These are phyloP conservation scores for Globisporangium cylindrosporum DNA, from an alignment of 352 stramenopile genomes.

Conservation along the genomic window DNA sequence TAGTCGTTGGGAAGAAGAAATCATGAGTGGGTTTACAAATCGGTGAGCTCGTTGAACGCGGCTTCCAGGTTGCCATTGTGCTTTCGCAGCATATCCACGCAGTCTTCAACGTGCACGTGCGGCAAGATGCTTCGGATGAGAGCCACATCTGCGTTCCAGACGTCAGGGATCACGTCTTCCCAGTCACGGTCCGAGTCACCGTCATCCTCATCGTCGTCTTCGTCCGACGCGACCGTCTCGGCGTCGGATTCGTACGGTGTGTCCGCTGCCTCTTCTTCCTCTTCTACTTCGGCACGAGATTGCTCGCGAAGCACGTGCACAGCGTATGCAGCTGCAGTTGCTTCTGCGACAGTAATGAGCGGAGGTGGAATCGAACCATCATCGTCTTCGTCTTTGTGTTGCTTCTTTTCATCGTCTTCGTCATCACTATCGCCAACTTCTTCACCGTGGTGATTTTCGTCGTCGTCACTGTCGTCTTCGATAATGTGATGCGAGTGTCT, in stretches of 20 bases:
- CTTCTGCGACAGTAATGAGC: not conserved
- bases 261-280: conserved; percentile 8
- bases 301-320: not conserved
- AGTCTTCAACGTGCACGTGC: conserved; percentile 39
- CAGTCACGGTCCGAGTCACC: conserved; percentile 30
- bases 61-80: conserved; percentile 60
- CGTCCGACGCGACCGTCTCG: conserved; percentile 39
- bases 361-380: not conserved
- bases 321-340: not conserved
- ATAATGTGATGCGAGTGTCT: not conserved
- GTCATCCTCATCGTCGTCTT: conserved; percentile 54
- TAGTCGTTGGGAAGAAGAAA: not conserved
- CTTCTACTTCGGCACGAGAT: not conserved
- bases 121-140: conserved; percentile 54
- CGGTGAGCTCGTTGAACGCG: conserved; percentile 57
- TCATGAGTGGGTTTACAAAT: conserved; percentile 30
- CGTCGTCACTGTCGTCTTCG: not conserved
- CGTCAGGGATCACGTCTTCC: conserved; percentile 33
- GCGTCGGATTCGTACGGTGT: conserved; percentile 51
- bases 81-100: conserved; percentile 45
- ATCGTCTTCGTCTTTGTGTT: not conserved
- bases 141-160: conserved; percentile 43
- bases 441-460: not conserved
- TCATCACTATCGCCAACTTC: not conserved
- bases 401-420: not conserved